Evolutionary conservation across 768 basidiomycete species (phyloP).

Genomic region (Agrocybe pediades): DNA sequence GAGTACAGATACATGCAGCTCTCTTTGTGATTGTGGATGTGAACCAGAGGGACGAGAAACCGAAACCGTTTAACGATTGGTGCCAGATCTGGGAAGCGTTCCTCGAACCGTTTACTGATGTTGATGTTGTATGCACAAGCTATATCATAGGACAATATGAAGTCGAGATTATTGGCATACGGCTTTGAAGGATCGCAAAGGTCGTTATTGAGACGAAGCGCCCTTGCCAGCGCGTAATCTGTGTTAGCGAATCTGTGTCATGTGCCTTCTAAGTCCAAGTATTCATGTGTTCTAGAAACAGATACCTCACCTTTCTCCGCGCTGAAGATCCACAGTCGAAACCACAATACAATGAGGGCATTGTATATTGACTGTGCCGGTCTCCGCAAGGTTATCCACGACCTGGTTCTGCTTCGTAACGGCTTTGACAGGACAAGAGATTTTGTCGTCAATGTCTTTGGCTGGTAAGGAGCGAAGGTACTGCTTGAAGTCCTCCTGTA

Average conservation of each 20-base stretch:
- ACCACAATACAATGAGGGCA: conserved; percentile 25
- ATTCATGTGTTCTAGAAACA: not conserved
- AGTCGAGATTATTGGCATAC: not conserved
- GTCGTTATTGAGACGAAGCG: not conserved
- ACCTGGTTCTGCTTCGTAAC: conserved; percentile 24
- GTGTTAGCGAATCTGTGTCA: conserved; percentile 20
- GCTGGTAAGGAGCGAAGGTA: conserved; percentile 9
- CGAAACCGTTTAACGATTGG: conserved; percentile 8
- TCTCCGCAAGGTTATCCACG: conserved; percentile 26
- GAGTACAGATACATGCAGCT: conserved; percentile 25
- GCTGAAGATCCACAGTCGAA: conserved; percentile 28
- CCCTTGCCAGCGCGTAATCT: conserved; percentile 21
- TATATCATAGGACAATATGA: conserved; percentile 26
- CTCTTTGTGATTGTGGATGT: conserved; percentile 28
- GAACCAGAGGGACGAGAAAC: conserved; percentile 22
- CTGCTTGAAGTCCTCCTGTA: conserved; percentile 7
- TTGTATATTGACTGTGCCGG: conserved; percentile 25
- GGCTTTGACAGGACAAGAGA: conserved; percentile 16
- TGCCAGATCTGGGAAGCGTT: conserved; percentile 10
- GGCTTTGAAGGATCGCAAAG: not conserved
- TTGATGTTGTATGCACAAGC: conserved; percentile 23
- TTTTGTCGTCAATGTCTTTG: not conserved
- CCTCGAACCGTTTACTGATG: conserved; percentile 13
- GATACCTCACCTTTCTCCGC: conserved; percentile 24
- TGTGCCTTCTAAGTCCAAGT: no score